Percentiles rank a stretch among this genome's conserved stretches.
Conservation (phyloP, 2,329 filamentous ascomycete genomes). For the Exophiala viscosa region DNA sequence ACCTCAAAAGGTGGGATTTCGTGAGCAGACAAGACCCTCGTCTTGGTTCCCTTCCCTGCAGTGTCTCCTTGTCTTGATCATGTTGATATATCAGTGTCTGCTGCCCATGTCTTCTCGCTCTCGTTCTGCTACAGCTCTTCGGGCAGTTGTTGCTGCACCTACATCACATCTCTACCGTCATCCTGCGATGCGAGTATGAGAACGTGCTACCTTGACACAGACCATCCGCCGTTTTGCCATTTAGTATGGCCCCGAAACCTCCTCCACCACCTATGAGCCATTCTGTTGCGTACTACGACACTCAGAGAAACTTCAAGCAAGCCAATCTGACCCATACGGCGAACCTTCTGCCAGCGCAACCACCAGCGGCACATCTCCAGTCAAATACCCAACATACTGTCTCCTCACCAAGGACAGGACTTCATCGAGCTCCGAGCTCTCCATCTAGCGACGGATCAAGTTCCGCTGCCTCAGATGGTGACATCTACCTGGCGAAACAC, state of each 20-base stretch:
- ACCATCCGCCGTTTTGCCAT: background rate
- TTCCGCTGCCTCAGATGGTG: slow-evolving; percentile 20
- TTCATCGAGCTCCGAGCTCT: slow-evolving; percentile 20
- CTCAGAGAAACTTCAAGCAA: slow-evolving; percentile 1
- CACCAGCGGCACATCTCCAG: slow-evolving; percentile 14
- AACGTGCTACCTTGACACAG: background rate
- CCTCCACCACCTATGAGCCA: slow-evolving; percentile 20
- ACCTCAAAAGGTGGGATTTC: background rate
- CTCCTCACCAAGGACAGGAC: slow-evolving; percentile 9
- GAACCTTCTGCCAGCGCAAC: slow-evolving; percentile 7
- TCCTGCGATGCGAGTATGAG: slow-evolving; percentile 16
- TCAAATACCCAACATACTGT: slow-evolving; percentile 6
- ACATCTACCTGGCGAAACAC: slow-evolving; percentile 15
- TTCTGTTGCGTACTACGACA: slow-evolving; percentile 13
- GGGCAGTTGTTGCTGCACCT: slow-evolving; percentile 1
- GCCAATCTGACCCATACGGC: slow-evolving; percentile 2
- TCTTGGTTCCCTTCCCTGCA: slow-evolving; percentile 12
- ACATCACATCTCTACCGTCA: background rate
- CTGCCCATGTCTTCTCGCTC: slow-evolving; percentile 19
- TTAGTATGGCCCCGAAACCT: slow-evolving; percentile 13
- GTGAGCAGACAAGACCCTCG: slow-evolving; percentile 10
- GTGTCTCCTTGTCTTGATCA: slow-evolving; percentile 16
- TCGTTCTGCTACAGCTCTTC: slow-evolving; percentile 15
- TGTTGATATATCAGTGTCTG: slow-evolving; percentile 18
- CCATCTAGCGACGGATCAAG: slow-evolving; percentile 26